These are phyloP conservation scores for Melampsora abietis-canadensis DNA, from an alignment of 1,284 basidiomycete genomes.

Conservation along the genomic window DNA sequence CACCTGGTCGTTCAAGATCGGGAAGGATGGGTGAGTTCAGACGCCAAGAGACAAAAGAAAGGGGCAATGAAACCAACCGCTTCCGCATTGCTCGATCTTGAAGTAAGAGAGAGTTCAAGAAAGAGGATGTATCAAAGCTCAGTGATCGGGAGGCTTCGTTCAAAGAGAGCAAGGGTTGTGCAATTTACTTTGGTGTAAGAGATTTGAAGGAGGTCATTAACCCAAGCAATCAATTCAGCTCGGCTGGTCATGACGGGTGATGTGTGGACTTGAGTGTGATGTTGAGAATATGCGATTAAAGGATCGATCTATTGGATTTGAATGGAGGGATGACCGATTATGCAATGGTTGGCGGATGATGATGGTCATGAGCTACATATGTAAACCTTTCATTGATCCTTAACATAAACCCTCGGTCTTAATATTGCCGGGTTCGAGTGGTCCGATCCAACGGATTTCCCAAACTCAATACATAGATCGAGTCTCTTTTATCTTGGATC, in stretches of 20 bases:
- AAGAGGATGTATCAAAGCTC: background rate
- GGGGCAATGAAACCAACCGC: constrained; percentile 14
- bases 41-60: background rate
- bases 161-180: constrained; percentile 62
- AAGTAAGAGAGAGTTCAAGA: background rate
- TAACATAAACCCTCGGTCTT: too few species aligned
- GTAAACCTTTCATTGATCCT: too few species aligned
- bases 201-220: constrained; percentile 85
- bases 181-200: constrained; percentile 89
- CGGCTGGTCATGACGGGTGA: constrained; percentile 53
- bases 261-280: too few species aligned
- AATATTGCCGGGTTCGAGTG: too few species aligned
- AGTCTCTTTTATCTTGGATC: too few species aligned
- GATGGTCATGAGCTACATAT: too few species aligned
- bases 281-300: too few species aligned
- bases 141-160: background rate
- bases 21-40: constrained; percentile 52
- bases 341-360: too few species aligned
- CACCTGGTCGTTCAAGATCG: constrained; percentile 59
- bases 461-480: too few species aligned
- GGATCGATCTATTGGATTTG: too few species aligned
- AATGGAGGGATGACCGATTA: too few species aligned
- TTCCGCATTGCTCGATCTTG: constrained; percentile 36
- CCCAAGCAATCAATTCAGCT: constrained; percentile 85
- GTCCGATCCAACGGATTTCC: too few species aligned